These are phyloP conservation scores for Nemania bipapillata DNA, from an alignment of 2,329 filamentous ascomycete species.

Conservation along the genomic window DNA sequence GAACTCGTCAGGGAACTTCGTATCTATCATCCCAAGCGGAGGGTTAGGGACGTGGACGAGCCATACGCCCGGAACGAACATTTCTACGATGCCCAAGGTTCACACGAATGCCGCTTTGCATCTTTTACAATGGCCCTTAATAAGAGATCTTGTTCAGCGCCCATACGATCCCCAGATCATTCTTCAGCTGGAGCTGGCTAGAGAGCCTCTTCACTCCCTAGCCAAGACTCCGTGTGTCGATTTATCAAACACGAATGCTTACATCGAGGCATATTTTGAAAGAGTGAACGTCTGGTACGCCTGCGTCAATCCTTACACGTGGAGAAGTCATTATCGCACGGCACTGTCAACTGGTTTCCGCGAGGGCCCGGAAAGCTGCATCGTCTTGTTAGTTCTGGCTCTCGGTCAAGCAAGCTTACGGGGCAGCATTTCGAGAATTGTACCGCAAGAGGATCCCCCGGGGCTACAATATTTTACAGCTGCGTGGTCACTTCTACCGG, in stretches of 20 bases:
- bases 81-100: conserved; percentile 86
- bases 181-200: conserved; percentile 81
- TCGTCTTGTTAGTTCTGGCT: conserved; percentile 80
- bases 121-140: conserved; percentile 82
- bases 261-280: conserved; percentile 82
- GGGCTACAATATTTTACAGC: conserved; percentile 83
- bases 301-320: conserved; percentile 83
- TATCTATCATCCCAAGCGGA: conserved; percentile 68
- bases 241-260: conserved; percentile 77
- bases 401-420: conserved; percentile 79
- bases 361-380: conserved; percentile 82
- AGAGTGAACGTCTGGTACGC: conserved; percentile 87
- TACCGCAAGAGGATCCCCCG: conserved; percentile 75
- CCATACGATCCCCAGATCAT: conserved; percentile 85
- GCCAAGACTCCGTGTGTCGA: conserved; percentile 74
- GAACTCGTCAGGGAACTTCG: conserved; percentile 58
- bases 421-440: conserved; percentile 79
- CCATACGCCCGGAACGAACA: conserved; percentile 67
- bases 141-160: conserved; percentile 78
- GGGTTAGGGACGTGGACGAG: conserved; percentile 79
- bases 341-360: conserved; percentile 80
- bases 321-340: conserved; percentile 78
- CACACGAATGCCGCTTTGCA: conserved; percentile 84
- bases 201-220: conserved; percentile 76
- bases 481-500: conserved; percentile 80